Evolutionary conservation across 2,329 filamentous ascomycete species (phyloP).

Genomic region (Davidsoniella neocaledoniae): DNA sequence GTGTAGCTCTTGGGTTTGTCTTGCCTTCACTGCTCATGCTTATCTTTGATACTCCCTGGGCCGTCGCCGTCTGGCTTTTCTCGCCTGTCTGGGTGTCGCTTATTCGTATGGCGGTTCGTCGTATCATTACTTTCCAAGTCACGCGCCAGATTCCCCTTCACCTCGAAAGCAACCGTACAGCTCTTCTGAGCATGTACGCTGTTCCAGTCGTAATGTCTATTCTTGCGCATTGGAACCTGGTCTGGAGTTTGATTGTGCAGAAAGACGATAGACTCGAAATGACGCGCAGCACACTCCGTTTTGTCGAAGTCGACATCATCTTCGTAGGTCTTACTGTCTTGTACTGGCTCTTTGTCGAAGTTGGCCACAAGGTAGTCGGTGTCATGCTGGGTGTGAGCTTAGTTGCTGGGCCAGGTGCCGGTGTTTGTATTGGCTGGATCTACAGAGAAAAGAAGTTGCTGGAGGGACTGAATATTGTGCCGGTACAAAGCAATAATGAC

Average conservation of each 20-base stretch:
- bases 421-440: slow-evolving; percentile 24
- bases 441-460: slow-evolving; percentile 19
- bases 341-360: slow-evolving; percentile 37
- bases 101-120: slow-evolving; percentile 23
- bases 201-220: slow-evolving; percentile 28
- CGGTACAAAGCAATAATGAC: neutral
- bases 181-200: slow-evolving; percentile 27
- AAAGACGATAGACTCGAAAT: slow-evolving; percentile 31
- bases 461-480: neutral
- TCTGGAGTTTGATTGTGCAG: slow-evolving; percentile 23
- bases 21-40: slow-evolving; percentile 31
- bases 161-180: slow-evolving; percentile 25
- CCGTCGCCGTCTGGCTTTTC: slow-evolving; percentile 32
- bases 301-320: slow-evolving; percentile 30
- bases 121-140: slow-evolving; percentile 16
- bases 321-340: slow-evolving; percentile 31
- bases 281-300: slow-evolving; percentile 29
- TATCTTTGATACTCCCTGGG: slow-evolving; percentile 21
- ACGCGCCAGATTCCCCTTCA: slow-evolving; percentile 20
- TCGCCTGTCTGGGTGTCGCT: slow-evolving; percentile 33
- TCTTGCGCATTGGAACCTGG: slow-evolving; percentile 25
- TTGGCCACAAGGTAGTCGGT: slow-evolving; percentile 25
- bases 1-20: slow-evolving; percentile 30
- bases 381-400: slow-evolving; percentile 19
- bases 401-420: slow-evolving; percentile 24